phyloP scores from a whole-genome alignment of 164 flowering plant species.

The Houttuynia cordata region DNA sequence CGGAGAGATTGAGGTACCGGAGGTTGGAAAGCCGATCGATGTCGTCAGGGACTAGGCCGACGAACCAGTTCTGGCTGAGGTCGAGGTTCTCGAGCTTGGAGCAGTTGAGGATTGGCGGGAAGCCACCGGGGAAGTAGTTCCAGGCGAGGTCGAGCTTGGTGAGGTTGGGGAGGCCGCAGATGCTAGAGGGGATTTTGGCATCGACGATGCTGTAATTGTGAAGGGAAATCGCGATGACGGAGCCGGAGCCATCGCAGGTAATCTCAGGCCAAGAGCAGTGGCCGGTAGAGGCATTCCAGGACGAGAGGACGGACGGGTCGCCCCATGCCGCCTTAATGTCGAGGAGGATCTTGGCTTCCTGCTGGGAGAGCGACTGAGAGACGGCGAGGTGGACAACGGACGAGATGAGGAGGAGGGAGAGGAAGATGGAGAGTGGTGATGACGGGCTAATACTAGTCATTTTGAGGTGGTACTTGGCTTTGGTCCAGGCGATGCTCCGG shows the following conservation, averaged over 20 bases:
- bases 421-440: neutral
- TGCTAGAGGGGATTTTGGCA: slow-evolving; percentile 18
- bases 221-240: slow-evolving; percentile 28
- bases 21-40: slow-evolving; percentile 35
- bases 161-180: slow-evolving; percentile 50
- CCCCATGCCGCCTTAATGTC: slow-evolving; percentile 18
- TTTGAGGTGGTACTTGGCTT: no score
- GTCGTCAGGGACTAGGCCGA: slow-evolving; percentile 45
- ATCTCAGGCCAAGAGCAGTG: slow-evolving; percentile 39
- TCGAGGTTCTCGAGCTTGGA: slow-evolving; percentile 33
- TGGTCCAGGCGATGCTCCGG: no score
- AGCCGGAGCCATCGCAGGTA: slow-evolving; percentile 17
- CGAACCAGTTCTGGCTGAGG: slow-evolving; percentile 49
- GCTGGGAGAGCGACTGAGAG: neutral
- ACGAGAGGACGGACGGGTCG: slow-evolving; percentile 16
- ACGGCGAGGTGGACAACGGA: neutral
- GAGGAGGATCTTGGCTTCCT: slow-evolving; percentile 17
- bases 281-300: slow-evolving; percentile 26
- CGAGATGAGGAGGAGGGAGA: neutral
- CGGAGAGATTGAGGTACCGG: slow-evolving; percentile 26
- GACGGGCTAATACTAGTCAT: no score
- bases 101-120: slow-evolving; percentile 46
- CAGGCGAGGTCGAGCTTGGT: slow-evolving; percentile 23
- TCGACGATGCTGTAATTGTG: slow-evolving; percentile 12
- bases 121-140: slow-evolving; percentile 44